Base-by-base conservation (phyloP, 495 filamentous ascomycete species). In the Penicillium malachiteum region DNA sequence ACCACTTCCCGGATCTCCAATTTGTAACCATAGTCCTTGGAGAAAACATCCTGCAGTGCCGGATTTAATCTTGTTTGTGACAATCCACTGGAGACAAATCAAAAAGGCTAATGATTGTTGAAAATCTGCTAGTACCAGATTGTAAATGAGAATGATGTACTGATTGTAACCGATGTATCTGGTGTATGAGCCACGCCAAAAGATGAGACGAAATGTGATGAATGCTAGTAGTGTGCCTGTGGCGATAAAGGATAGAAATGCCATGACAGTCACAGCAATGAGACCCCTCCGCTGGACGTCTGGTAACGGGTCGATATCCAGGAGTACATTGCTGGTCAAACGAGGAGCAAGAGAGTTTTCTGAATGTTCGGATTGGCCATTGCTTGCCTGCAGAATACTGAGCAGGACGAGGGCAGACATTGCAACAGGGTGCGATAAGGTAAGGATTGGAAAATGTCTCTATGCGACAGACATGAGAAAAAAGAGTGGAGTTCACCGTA, bases 61-160 rank as follows among this genome's bases (percentile, higher is more conserved):
- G 6, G 87, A 77, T 3, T 66, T 30, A 49, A 92, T 86, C 39
- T 73, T 73, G 58, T 87, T 71, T 1, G 71, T 65, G 7, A 60
- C 52, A 12, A 87, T 66, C 83, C 87, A 88, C 52, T 80, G 76
- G 41, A 82, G 69, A 60, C 83, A 89, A 37, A 91, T 75, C 37
- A 88, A 54, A 63, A 90, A 91, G 11, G 85, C 84, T 5, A 82
- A 70, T 0, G 85, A 75, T 66, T 90, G 88, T 60, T 87, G 85
- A 44, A 91, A 74, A 66, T 91, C 88, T 50, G 88, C 88, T 44
- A 91, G 63, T 4, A 91, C 71, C 14, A 91, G 80, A 65, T 90
- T 90, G 65, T 84, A 86, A 41, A 91, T 84, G 12, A 92, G 76
- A 40, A 91, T 59, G 3, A 91, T 77, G 57, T 87, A 90, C 66